Evolutionary conservation across 2,329 filamentous ascomycete species (phyloP), one percentile per base, ranked within the genome.

Genomic region (Colletotrichum theobromicola): DNA sequence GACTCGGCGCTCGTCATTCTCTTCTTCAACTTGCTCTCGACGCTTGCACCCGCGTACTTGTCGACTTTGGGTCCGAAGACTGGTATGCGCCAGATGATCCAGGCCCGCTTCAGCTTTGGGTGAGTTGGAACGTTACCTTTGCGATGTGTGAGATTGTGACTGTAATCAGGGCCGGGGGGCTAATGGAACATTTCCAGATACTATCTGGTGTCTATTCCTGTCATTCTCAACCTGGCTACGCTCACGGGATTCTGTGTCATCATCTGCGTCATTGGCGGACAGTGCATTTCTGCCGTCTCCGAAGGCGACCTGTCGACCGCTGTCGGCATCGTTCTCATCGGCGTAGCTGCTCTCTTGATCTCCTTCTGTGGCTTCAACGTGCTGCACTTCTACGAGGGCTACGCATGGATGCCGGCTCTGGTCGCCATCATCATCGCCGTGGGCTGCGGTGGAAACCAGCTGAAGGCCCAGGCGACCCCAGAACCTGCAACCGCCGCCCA

Each of bases 181-280:
- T 67, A 32, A 61, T n/a, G 28, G n/a, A 28, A n/a, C 3, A 7
- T 6, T 2, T n/a, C 1, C 34, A 78, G 76, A 9, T 70, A 75
- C 13, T 79, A 78, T 37, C 72, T 78, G 0, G 73, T 78, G 15
- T 74, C 75, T 5, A 57, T 80, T 1, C 77, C 77, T 0, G 74
- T 79, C 30, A 67, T 88, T 4, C 81, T 89, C 50, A 89, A 89
- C 72, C 79, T 87, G 12, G 85, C 84, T 16, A 87, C 86, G 0
- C 81, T 89, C 7, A 85, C 86, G 4, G 88, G 87, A 2, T 89
- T 88, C 79, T 84, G 83, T 13, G 83, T 89, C 35, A 85, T 89
- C 42, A 84, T 84, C 24, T 85, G 83, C 57, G 85, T 89, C 28
- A 85, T 88, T 26, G 87, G 86, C 7, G 88, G 87, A 0, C 82